Evolutionary conservation across 176 grass and related monocot genomes (phyloP), one percentile per base, ranked within the genome.

Genomic region (Urochloa ruziziensis): DNA sequence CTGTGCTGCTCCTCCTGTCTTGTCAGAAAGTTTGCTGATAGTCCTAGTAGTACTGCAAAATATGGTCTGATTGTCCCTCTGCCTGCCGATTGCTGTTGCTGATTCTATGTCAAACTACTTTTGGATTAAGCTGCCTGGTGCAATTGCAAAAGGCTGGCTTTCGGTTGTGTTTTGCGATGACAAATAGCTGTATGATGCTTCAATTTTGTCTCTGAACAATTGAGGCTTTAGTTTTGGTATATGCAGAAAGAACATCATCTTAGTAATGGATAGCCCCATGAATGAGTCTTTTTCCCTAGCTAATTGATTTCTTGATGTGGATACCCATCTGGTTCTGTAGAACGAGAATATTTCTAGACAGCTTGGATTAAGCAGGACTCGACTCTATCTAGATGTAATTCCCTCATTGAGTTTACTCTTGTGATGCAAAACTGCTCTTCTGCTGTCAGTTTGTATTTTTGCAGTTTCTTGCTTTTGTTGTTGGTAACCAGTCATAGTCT

Each of bases 171-270:
- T 53, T 78, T 82, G 46, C 37, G 30, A 11, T 1, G 73, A 43
- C 21, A 56, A 17, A 53, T 56, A 71, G 46, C 15, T 21, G 48
- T 11, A 13, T 39, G 81, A 42, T 67, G 30, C 18, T 8, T 58
- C 61, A 17, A 13, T 10, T 87, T 87, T 54, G 32, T 66, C 18
- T 66, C 62, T 66, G 18, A 66, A 66, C 62, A 23, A 66, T n/a
- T 59, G 43, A 69, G 40, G 66, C 37, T 69, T 69, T 10, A 49
- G 35, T 62, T 68, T 69, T 19, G 71, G 30, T 24, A 30, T 42
- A 87, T 28, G 1, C 18, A 42, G n/a, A 60, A 15, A 43, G 15
- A 37, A 51, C 18, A 33, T 28, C 62, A 32, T 8, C 21, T 10
- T 7, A 19, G 15, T 70, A 8, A 32, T 25, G 7, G 8, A 18